Base-by-base conservation (phyloP, 2,329 filamentous ascomycete genomes). In the Epichloe gansuensis region DNA sequence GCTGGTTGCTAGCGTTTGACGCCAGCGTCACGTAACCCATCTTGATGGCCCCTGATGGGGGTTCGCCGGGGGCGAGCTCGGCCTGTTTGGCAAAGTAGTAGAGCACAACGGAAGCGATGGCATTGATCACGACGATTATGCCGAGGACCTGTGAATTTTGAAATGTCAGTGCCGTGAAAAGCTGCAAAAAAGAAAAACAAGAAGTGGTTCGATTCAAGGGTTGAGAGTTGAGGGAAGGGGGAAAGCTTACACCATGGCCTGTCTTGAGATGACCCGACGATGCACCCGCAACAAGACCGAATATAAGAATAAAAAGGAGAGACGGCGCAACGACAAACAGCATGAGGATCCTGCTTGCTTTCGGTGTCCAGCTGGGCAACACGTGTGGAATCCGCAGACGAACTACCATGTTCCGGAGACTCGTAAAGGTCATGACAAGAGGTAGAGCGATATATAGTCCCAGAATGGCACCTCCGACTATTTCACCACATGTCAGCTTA, bases 401-500 rank as follows among this genome's bases (percentile, higher is more conserved):
- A 6, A 58, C 31, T 1, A 64, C 54, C 2, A 68, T 55, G 48
- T 59, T 63, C 5, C 59, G 59, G 1, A 58, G 23, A 47, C 60
- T 59, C 31, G 62, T 60, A 12, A 66, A 49, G 6, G 60, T 61
- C 17, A 67, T 43, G 21, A 56, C 61, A 6, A 63, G 31, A 3
- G 65, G 65, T 2, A 66, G 53, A 2, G 63, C 44, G 40, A 56
- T 54, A 47, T 63, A 49, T 35, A 64, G 57, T 7, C 55, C 60
- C 0, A 61, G 7, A 3, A 66, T 47, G 15, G 60, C 62, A 13
- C 47, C 43, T 13, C 40, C 43, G 12, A 53, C 54, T 56, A 15
- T 42, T 21, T 5, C 21, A 48, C 8, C 27, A 12, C 36, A 23
- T 47, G 25, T 47, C 27, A 47, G 44, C 13, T 12, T 21, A 17